Conservation (phyloP, 139 green algal species). For the Yamagishiella unicocca region DNA sequence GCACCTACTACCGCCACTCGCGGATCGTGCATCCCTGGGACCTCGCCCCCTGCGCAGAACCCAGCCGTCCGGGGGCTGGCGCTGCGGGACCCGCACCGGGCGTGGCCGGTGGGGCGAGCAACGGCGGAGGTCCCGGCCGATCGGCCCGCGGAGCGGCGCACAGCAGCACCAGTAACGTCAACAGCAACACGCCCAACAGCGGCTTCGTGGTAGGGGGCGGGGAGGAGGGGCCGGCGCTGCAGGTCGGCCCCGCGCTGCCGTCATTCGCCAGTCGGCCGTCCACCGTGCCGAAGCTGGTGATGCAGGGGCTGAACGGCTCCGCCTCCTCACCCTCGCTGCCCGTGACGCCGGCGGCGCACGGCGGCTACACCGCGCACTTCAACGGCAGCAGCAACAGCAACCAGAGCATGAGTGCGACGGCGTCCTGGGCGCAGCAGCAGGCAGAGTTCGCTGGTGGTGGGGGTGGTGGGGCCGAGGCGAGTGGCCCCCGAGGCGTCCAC, state of each 20-base stretch:
- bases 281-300: neutral
- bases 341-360: neutral
- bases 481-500: too few relatives aligned
- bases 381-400: neutral
- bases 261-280: neutral
- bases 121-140: too few relatives aligned
- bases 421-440: neutral
- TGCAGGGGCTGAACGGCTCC: neutral
- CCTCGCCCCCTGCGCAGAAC: neutral
- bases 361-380: too few relatives aligned
- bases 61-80: neutral
- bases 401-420: neutral
- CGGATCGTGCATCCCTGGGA: constrained; percentile 40
- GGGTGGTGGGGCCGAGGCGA: too few relatives aligned
- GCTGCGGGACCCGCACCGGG: too few relatives aligned
- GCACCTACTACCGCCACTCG: neutral
- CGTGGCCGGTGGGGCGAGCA: neutral
- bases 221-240: neutral
- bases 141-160: too few relatives aligned
- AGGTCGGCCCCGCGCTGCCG: neutral
- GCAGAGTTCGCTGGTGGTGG: neutral
- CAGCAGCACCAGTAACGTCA: neutral
- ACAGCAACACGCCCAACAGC: neutral
- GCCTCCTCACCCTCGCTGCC: neutral
- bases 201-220: neutral